Evolutionary conservation across 2,329 filamentous ascomycete genomes (phyloP).

Genomic region (Polychaeton citri): DNA sequence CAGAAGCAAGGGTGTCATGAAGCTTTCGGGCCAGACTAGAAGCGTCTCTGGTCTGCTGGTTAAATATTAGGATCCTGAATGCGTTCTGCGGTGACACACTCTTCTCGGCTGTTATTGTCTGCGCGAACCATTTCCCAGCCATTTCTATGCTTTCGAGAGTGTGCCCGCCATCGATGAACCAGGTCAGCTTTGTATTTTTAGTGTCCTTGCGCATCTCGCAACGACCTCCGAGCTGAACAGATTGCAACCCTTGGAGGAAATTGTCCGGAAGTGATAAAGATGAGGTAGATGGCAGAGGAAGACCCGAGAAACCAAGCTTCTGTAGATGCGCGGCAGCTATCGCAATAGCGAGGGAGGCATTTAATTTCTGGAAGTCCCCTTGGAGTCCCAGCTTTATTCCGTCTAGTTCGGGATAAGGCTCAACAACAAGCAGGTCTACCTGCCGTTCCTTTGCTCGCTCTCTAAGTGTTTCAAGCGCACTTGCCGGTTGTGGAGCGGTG

Average conservation of each 20-base stretch:
- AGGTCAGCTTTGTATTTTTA: conserved; percentile 40
- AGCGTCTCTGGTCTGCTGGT: conserved; percentile 79
- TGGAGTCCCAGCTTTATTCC: conserved; percentile 43
- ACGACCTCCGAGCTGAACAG: conserved; percentile 58
- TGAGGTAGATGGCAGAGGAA: conserved; percentile 28
- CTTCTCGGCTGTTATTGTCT: conserved; percentile 15
- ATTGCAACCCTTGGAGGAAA: conserved; percentile 52
- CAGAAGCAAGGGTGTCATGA: conserved; percentile 39
- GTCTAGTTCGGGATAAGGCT: conserved; percentile 34
- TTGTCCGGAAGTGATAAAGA: conserved; percentile 40
- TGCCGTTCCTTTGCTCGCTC: conserved; percentile 40
- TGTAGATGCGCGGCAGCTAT: conserved; percentile 46
- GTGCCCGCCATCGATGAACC: conserved; percentile 82
- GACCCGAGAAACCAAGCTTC: conserved; percentile 25
- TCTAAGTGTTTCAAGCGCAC: conserved; percentile 43
- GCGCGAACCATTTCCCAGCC: conserved; percentile 64
- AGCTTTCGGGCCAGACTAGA: conserved; percentile 50
- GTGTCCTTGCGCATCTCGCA: conserved; percentile 55
- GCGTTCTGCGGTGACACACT: conserved; percentile 2
- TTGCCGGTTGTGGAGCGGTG: conserved; percentile 43
- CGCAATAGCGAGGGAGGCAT: conserved; percentile 48
- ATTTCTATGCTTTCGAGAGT: conserved; percentile 71
- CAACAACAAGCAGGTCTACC: conserved; percentile 35
- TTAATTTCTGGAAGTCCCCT: conserved; percentile 49
- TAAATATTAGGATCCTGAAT: conserved; percentile 63